Conservation (phyloP, 108 stramenopile genomes). For the Hondaea fermentalgiana region DNA sequence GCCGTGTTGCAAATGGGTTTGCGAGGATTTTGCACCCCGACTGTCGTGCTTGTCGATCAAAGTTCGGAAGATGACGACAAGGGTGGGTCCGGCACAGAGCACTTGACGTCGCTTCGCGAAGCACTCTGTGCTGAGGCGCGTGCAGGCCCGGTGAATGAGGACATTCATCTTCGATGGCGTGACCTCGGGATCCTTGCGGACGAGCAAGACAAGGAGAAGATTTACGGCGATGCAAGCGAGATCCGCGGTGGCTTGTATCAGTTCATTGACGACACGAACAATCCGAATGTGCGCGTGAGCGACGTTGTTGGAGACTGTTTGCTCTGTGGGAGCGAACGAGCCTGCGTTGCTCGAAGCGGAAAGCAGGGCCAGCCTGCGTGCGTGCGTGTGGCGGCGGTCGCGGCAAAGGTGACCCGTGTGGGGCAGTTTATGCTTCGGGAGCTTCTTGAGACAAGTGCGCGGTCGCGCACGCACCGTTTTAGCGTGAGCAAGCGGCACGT, state of each 20-base stretch:
- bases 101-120: background rate
- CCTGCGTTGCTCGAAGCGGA: background rate
- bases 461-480: background rate
- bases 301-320: background rate
- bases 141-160: background rate
- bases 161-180: background rate
- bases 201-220: background rate
- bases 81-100: background rate
- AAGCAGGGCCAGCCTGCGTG: too few relatives aligned
- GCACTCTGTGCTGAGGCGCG: too few relatives aligned
- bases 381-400: background rate
- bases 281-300: background rate
- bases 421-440: background rate
- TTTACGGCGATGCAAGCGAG: constrained; percentile 4
- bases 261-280: background rate
- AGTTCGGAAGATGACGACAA: background rate
- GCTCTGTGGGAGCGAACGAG: background rate
- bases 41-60: background rate
- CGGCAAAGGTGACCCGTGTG: background rate
- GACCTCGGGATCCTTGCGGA: background rate
- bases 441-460: background rate
- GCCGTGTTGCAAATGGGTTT: background rate
- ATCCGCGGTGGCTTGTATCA: background rate
- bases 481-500: background rate
- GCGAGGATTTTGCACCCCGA: background rate